phyloP scores from a whole-genome alignment of 164 flowering plant genomes.

The Annona squamosa region DNA sequence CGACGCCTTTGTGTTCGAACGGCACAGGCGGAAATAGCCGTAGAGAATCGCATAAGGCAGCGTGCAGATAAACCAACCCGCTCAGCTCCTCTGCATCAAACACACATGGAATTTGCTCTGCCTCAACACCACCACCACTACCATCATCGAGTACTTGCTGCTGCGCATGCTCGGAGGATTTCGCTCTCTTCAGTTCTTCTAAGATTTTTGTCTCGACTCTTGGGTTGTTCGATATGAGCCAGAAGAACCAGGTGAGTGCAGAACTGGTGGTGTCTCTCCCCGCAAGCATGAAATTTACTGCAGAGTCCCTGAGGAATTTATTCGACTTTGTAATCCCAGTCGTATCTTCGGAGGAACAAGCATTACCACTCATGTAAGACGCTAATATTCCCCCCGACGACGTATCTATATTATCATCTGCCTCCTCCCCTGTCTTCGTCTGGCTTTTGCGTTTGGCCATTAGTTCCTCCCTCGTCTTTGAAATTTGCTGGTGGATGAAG shows the following conservation, averaged over 20 bases:
- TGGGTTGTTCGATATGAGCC: constrained; percentile 8
- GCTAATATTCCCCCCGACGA: constrained; percentile 6
- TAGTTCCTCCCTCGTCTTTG: constrained; percentile 2
- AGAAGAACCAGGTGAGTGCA: constrained; percentile 17
- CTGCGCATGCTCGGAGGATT: neutral
- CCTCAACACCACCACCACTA: neutral
- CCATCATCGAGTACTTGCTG: no score
- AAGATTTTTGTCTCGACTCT: neutral
- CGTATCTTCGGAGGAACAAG: neutral
- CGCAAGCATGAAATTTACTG: constrained; percentile 11
- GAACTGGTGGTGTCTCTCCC: constrained; percentile 8
- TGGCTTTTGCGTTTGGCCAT: neutral
- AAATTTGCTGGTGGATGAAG: constrained; percentile 6
- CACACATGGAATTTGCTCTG: neutral
- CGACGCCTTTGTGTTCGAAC: constrained; percentile 17
- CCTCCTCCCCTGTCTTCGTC: neutral
- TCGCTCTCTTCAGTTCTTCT: neutral
- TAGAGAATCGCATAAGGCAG: constrained; percentile 31
- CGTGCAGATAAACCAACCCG: constrained; percentile 27
- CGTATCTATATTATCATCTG: no score
- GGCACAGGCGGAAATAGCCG: constrained; percentile 33
- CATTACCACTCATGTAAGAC: constrained; percentile 4
- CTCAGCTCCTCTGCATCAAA: constrained; percentile 18
- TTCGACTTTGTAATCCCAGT: neutral
- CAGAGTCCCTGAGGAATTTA: constrained; percentile 9